Base-by-base conservation (phyloP, 225 moss, liverwort and hornwort species). In the Polytrichum formosum region DNA sequence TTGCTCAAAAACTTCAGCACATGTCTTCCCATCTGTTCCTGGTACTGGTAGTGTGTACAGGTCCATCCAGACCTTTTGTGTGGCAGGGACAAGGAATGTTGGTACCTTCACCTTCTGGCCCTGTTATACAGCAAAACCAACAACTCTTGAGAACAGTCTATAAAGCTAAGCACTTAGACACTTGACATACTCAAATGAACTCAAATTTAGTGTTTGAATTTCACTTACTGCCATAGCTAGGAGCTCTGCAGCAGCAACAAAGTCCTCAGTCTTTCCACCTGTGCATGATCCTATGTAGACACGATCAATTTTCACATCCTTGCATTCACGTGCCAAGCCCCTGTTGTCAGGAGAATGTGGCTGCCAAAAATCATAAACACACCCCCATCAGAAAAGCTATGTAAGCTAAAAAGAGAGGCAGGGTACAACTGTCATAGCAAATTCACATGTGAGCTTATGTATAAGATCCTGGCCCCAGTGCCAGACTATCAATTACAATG, bases 201-300 rank as follows among this genome's bases (percentile, higher is more conserved):
- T 20, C 21, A 58, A 23, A 22, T 46, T 58, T 20, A 58, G 7
- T 1, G 6, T 58, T 58, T 6, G 27, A 21, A 23, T 22, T 6
- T 6, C 20, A 75, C 85, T 72, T 70, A 96, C 95, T 77, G 91
- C 77, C 60, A 83, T 72, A 64, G 92, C 82, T 73, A 98, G 56
- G 30, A 98, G 83, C 66, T 98, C 80, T 25, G 97, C 97, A 60
- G 97, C 97, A 74, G 97, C 97, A 55, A 98, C 54, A 20, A 98
- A 98, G 76, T 98, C 97, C 83, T 98, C 97, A n/a, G 97, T 98
- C 76, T 98, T 98, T 77, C 97, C 97, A 80, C 94, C 94, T 66
- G 97, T 98, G 76, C 97, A 98, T 66, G 97, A 98, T 55, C 97
- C 94, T 64, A 98, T 92, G 79, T 94, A 98, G 6, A 98, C 97